Conservation (phyloP, 768 basidiomycete species). For the Cyclocybe cylindracea region DNA sequence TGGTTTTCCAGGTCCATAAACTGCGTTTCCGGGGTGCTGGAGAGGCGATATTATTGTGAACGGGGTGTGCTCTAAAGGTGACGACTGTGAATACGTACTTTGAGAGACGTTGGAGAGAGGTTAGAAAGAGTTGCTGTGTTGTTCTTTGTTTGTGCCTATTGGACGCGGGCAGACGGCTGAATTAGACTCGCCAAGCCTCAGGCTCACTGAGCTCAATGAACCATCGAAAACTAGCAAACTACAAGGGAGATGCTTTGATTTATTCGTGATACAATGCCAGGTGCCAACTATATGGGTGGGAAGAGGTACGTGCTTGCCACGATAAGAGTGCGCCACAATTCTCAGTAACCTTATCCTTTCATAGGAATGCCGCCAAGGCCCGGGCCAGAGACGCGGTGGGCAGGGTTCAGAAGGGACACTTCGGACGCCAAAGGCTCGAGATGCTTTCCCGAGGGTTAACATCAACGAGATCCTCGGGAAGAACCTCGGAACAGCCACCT, state of each 20-base stretch:
- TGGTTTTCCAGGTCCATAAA: no score
- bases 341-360: neutral
- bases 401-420: constrained; percentile 59
- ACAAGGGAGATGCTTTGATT: neutral
- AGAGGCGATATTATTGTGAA: no score
- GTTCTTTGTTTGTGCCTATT: no score
- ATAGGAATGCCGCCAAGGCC: constrained; percentile 59
- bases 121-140: no score
- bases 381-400: constrained; percentile 57
- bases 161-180: no score
- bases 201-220: no score
- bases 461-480: constrained; percentile 10
- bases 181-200: no score
- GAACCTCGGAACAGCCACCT: neutral
- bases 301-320: constrained; percentile 45
- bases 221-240: no score
- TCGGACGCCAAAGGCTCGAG: constrained; percentile 60
- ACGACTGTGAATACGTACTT: no score
- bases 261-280: constrained; percentile 43
- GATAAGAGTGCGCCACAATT: neutral
- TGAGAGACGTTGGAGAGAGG: no score
- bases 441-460: constrained; percentile 45
- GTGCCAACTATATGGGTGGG: constrained; percentile 80
- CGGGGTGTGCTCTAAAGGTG: no score
- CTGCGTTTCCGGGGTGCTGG: no score